These are phyloP conservation scores for Aureobasidium sp. DNA, from an alignment of 2,329 filamentous ascomycete species.

Conservation along the genomic window DNA sequence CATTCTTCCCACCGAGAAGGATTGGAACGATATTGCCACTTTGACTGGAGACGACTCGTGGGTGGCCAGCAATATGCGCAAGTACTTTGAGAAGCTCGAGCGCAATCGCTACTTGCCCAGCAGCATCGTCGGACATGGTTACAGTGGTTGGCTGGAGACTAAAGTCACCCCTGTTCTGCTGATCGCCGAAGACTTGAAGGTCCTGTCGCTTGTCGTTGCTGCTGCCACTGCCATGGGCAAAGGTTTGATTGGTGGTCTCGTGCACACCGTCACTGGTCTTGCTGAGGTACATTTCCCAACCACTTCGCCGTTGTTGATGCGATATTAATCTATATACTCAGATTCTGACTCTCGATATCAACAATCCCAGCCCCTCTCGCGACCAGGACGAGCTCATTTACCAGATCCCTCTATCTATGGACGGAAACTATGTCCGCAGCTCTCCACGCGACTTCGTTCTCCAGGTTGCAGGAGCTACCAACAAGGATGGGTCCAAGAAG, in stretches of 20 bases:
- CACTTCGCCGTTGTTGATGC: too few species aligned
- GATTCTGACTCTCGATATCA: conserved; percentile 43
- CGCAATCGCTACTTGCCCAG: conserved; percentile 44
- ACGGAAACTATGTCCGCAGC: conserved; percentile 39
- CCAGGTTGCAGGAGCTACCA: conserved; percentile 42
- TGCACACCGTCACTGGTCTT: conserved; percentile 39
- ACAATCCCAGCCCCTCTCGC: conserved; percentile 30
- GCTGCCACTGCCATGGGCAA: conserved; percentile 43
- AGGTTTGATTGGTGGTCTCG: conserved; percentile 26
- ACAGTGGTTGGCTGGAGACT: conserved; percentile 51
- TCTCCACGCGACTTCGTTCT: conserved; percentile 52
- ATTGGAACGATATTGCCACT: conserved; percentile 52
- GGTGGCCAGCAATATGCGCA: conserved; percentile 51
- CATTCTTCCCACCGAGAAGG: conserved; percentile 51
- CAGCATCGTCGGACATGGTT: conserved; percentile 46
- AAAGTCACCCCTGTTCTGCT: conserved; percentile 46
- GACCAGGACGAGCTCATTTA: conserved; percentile 46
- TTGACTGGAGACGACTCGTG: conserved; percentile 57
- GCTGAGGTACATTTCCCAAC: conserved; percentile 22
- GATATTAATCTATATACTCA: neutral
- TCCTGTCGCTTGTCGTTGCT: conserved; percentile 47
- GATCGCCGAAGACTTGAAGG: conserved; percentile 46
- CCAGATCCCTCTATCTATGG: conserved; percentile 52
- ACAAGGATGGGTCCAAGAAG: conserved; percentile 44
- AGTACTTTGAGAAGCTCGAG: conserved; percentile 50